Conservation (phyloP, 2,329 filamentous ascomycete species). For the Chrysoporthe austroafricana region DNA sequence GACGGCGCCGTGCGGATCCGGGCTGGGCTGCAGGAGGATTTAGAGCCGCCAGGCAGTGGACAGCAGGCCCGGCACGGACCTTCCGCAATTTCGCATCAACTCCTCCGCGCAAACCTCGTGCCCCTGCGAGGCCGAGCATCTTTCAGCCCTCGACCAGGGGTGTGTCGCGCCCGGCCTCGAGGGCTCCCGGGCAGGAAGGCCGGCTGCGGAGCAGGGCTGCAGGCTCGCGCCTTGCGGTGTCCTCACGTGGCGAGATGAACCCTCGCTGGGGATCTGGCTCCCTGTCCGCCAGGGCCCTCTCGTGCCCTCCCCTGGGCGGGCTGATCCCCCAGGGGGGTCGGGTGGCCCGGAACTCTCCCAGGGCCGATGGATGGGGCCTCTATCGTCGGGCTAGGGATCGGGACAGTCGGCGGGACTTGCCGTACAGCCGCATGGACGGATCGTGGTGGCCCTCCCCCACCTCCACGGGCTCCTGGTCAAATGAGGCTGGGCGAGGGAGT, state of each 20-base stretch:
- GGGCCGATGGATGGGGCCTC: background rate
- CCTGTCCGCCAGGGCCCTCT: background rate
- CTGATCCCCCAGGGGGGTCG: background rate
- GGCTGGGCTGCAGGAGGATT: background rate
- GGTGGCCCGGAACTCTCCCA: background rate
- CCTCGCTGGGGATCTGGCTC: background rate
- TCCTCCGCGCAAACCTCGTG: background rate
- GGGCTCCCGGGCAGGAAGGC: too few species aligned
- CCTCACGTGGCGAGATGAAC: background rate
- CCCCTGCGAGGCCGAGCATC: too few species aligned
- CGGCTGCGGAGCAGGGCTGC: background rate
- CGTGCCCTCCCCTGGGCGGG: background rate
- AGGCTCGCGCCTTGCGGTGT: background rate
- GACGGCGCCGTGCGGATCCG: background rate
- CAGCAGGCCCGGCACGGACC: conserved; percentile 7
- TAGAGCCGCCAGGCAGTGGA: background rate
- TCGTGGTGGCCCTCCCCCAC: background rate
- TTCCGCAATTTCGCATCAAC: background rate
- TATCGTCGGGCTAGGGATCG: background rate
- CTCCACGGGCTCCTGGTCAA: background rate
- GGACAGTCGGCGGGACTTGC: background rate
- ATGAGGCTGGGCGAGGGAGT: background rate
- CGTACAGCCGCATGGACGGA: conserved; percentile 1
- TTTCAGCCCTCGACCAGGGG: background rate
- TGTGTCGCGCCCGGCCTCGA: background rate